Evolutionary conservation across 2,329 filamentous ascomycete species (phyloP).

Genomic region (Colletotrichum salicis): DNA sequence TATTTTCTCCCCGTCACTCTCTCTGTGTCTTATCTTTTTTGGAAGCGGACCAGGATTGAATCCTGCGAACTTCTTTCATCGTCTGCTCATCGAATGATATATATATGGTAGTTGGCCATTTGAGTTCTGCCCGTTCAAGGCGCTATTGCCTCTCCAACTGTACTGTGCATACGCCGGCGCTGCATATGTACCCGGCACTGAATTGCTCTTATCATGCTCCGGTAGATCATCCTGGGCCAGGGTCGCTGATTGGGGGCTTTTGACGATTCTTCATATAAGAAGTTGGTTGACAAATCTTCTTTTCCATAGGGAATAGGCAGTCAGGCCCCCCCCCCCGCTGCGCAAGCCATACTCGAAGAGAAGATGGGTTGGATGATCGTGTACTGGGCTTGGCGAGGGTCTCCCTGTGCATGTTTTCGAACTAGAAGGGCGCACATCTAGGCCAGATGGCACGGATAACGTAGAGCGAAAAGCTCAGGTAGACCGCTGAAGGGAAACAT

Average conservation of each 20-base stretch:
- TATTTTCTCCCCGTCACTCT: not conserved
- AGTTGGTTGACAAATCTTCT: too few species aligned
- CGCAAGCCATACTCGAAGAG: slow-evolving; percentile 13
- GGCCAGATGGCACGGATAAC: not conserved
- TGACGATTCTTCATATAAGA: not conserved
- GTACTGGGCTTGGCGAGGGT: not conserved
- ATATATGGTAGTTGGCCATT: not conserved
- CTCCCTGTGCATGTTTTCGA: slow-evolving; percentile 30
- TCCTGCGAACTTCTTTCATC: not conserved
- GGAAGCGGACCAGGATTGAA: not conserved
- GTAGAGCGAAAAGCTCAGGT: not conserved
- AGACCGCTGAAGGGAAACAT: not conserved
- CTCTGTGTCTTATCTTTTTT: not conserved
- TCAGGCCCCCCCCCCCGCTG: too few species aligned
- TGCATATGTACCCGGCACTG: not conserved
- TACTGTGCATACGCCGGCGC: not conserved
- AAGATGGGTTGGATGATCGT: not conserved
- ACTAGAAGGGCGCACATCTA: not conserved
- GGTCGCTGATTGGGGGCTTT: not conserved
- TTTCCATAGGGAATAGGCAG: not conserved
- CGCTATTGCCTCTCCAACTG: not conserved
- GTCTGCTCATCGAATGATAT: not conserved
- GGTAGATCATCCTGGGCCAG: not conserved
- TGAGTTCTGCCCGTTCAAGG: not conserved
- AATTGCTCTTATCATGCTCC: not conserved